Conservation (phyloP, 768 basidiomycete genomes). For the Suillus spraguei region DNA sequence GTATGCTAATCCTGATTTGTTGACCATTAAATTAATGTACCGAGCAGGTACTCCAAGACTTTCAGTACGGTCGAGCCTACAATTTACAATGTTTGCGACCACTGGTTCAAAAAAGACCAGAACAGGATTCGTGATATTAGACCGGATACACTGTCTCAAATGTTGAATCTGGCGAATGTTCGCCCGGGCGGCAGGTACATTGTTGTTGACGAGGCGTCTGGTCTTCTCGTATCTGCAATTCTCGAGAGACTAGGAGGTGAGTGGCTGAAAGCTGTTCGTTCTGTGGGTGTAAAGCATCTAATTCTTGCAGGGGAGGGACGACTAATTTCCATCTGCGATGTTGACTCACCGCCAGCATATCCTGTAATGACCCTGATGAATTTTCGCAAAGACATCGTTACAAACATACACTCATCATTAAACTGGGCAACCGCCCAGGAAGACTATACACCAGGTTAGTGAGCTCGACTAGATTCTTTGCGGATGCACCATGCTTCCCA, state of each 20-base stretch:
- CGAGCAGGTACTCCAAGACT: slow-evolving; percentile 76
- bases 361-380: slow-evolving; percentile 87
- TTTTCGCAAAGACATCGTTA: slow-evolving; percentile 58
- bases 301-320: slow-evolving; percentile 66
- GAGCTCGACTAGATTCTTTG: background rate
- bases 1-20: slow-evolving; percentile 45
- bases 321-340: slow-evolving; percentile 82
- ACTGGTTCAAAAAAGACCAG: slow-evolving; percentile 87
- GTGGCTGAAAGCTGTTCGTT: slow-evolving; percentile 15
- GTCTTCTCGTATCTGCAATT: slow-evolving; percentile 81
- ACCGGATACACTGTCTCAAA: slow-evolving; percentile 85
- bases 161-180: slow-evolving; percentile 82
- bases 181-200: slow-evolving; percentile 87
- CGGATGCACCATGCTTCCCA: background rate
- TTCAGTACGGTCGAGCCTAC: slow-evolving; percentile 91
- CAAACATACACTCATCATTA: slow-evolving; percentile 61
- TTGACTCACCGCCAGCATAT: slow-evolving; percentile 92
- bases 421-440: slow-evolving; percentile 93
- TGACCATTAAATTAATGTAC: slow-evolving; percentile 4
- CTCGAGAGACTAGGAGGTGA: slow-evolving; percentile 86
- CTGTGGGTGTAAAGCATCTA: background rate
- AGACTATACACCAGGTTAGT: slow-evolving; percentile 67
- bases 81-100: slow-evolving; percentile 82
- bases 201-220: slow-evolving; percentile 90
- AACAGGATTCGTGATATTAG: slow-evolving; percentile 82